Evolutionary conservation across 2,329 filamentous ascomycete species (phyloP), one percentile per base, ranked within the genome.

Genomic region (Scedosporium boydii): DNA sequence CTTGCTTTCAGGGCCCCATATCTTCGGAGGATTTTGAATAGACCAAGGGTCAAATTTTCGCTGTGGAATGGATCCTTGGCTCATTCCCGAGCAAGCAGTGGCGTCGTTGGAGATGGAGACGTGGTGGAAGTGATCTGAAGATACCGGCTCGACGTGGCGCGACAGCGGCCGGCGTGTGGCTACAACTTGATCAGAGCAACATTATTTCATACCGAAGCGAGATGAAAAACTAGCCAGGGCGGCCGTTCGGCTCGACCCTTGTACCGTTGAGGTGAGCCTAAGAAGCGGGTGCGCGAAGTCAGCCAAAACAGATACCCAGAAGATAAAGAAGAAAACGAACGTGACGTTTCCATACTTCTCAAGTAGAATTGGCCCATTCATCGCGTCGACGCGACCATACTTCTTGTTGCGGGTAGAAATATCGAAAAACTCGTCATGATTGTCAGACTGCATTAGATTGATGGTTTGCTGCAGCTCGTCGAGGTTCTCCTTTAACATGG

Each of bases 381-480:
- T 81, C 60, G 91, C 89, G 75, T 98, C 91, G 41, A 99, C 96
- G 61, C 91, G 87, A 16, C 92, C 90, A 72, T 96, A 99, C 72
- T 96, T 96, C 77, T 90, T 93, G 76, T 97, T 96, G 60, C 92
- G 81, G 14, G 88, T 90, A 4, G 88, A 89, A 59, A 95, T 88
- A 71, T 99, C 95, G 73, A 95, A 99, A 74, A 96, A 99, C 73
- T 98, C 93, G 67, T 98, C 93, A n/a, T 91, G 86, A 69, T 96
- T 96, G 48, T 96, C 91, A 1, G 84, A 85, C 70, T 90, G 87
- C 83, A 99, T 89, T 27, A 99, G 81, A 64, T 89, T 86, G 57
- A 96, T 88, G 1, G 95, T 98, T 77, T 99, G 95, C 68, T 93
- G 88, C 42, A 99, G 80, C 76, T 98, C 95, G 69, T 97, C 93